These are phyloP conservation scores for Physocladia obscura DNA, from an alignment of 192 early-diverging fungal genomes.

Conservation along the genomic window DNA sequence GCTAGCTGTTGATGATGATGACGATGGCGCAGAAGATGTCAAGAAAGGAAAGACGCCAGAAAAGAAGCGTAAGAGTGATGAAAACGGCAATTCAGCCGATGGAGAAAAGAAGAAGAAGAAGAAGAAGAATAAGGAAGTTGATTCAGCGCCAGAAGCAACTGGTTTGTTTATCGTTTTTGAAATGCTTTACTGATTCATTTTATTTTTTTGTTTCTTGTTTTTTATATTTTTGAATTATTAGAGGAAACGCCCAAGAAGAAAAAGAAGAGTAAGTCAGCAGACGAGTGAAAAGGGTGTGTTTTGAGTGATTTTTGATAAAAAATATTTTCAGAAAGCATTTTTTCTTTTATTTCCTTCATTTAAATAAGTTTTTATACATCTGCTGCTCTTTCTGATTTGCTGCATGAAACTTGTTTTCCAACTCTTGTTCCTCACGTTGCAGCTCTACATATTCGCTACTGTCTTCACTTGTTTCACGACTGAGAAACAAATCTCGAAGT, in stretches of 20 bases:
- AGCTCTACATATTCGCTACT: conserved; percentile 43
- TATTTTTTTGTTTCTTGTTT: not conserved
- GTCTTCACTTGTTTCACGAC: conserved; percentile 13
- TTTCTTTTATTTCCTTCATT: not conserved
- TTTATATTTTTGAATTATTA: not conserved
- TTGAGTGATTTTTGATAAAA: no score
- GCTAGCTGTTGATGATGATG: conserved; percentile 50
- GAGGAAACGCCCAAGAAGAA: conserved; percentile 39
- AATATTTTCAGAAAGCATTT: no score
- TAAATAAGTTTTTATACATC: conserved; percentile 53
- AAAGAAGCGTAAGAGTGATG: conserved; percentile 49
- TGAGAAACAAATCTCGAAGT: conserved; percentile 6
- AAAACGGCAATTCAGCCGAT: conserved; percentile 55
- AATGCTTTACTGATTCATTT: conserved; percentile 1
- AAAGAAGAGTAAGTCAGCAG: conserved; percentile 41
- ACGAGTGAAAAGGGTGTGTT: no score
- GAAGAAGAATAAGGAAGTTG: conserved; percentile 53
- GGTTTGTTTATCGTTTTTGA: not conserved
- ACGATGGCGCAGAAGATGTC: conserved; percentile 30
- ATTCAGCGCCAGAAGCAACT: conserved; percentile 37
- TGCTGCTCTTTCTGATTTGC: conserved; percentile 44
- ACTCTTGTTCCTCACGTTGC: conserved; percentile 29
- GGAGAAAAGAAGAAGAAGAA: conserved; percentile 43
- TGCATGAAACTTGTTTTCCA: conserved; percentile 38
- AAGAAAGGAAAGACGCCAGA: not conserved